Conservation (phyloP, 352 stramenopile genomes). For the Phytophthora macrochlamydospora region DNA sequence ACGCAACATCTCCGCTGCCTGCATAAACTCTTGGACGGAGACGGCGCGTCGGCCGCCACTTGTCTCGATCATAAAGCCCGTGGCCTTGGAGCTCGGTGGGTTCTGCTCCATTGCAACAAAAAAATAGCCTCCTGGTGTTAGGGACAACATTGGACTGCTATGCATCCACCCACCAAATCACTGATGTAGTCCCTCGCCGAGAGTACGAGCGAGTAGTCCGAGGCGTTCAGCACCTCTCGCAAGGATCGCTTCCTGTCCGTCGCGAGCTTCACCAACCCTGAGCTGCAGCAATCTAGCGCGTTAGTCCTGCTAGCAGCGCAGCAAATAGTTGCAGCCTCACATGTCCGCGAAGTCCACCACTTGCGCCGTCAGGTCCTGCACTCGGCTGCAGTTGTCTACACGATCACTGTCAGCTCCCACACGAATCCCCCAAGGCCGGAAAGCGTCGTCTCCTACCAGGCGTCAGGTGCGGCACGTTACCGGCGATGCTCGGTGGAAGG, state of each 20-base stretch:
- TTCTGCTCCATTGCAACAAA: conserved; percentile 29
- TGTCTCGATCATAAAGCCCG: conserved; percentile 65
- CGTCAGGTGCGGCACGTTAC: conserved; percentile 76
- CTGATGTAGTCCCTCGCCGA: conserved; percentile 78
- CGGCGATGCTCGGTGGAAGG: conserved; percentile 64
- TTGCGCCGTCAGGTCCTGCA: conserved; percentile 61
- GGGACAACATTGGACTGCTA: too few relatives aligned
- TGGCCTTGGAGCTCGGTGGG: conserved; percentile 52
- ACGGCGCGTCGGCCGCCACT: conserved; percentile 53
- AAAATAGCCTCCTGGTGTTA: not conserved
- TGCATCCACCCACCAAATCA: conserved; percentile 35
- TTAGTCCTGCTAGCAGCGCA: not conserved
- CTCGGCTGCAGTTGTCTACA: conserved; percentile 68
- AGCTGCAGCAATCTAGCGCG: conserved; percentile 14
- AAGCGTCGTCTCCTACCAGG: conserved; percentile 37
- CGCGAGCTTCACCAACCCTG: conserved; percentile 27
- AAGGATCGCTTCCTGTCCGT: conserved; percentile 46
- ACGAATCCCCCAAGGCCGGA: not conserved
- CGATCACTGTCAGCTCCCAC: not conserved
- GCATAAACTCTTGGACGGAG: conserved; percentile 63
- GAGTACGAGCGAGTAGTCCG: conserved; percentile 56
- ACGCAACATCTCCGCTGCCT: conserved; percentile 47
- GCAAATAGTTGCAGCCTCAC: conserved; percentile 29
- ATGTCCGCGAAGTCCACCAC: conserved; percentile 78
- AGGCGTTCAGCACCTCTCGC: conserved; percentile 56